phyloP scores from a whole-genome alignment of 345 rosid species.

The Cochlearia excelsa region DNA sequence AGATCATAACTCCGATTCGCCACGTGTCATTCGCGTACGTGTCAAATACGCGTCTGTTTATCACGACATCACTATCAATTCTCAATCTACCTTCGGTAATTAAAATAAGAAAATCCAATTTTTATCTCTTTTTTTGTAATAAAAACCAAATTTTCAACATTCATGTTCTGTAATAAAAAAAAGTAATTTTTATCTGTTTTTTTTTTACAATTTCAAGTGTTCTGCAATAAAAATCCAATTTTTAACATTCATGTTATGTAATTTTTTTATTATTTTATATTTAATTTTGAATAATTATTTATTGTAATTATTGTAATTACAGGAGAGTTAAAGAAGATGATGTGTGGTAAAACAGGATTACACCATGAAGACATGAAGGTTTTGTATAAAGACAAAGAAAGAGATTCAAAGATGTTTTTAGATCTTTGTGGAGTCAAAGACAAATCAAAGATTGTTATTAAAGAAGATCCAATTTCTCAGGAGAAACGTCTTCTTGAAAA shows the following conservation, averaged over 20 bases:
- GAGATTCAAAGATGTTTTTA: constrained; percentile 89
- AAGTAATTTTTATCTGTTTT: not conserved
- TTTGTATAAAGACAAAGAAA: constrained; percentile 86
- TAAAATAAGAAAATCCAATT: not conserved
- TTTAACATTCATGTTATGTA: too few species aligned
- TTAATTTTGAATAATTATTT: too few species aligned
- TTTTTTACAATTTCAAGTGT: too few species aligned
- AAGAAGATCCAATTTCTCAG: constrained; percentile 87
- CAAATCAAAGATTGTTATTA: constrained; percentile 71
- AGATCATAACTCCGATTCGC: constrained; percentile 55
- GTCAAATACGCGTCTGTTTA: constrained; percentile 78
- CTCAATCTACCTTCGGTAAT: constrained; percentile 88
- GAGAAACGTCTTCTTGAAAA: constrained; percentile 75
- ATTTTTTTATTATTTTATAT: too few species aligned
- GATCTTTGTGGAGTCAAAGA: constrained; percentile 90
- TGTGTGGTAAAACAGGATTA: constrained; percentile 72
- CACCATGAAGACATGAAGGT: constrained; percentile 94
- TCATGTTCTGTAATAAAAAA: too few species aligned
- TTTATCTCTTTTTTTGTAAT: not conserved
- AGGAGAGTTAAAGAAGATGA: constrained; percentile 95
- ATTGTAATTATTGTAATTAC: constrained; percentile 22
- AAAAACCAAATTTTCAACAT: too few species aligned
- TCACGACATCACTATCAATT: constrained; percentile 72
- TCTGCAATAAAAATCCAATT: too few species aligned
- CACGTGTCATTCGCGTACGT: constrained; percentile 81